Base-by-base conservation (phyloP, 805 yeast species). In the Wickerhamiella slavikovae region DNA sequence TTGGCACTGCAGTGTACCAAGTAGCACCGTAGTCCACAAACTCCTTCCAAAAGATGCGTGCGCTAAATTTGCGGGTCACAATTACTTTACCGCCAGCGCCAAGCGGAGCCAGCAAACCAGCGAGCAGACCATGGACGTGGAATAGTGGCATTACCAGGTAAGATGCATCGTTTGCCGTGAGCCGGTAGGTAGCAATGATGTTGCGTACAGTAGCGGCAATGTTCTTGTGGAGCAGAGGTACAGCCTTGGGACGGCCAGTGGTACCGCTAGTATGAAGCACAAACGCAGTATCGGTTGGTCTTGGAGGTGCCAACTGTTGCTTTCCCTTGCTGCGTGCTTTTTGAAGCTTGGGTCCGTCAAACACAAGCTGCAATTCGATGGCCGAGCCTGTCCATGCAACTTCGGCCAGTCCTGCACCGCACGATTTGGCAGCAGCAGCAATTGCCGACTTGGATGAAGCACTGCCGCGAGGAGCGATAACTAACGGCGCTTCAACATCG, bases 1-100 rank as follows among this genome's bases (percentile, higher is more conserved):
- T 73, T 27, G 83, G 82, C 4, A 73, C 83, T 7, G 78, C 76
- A 30, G 77, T 67, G 48, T 71, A 73, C 83, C 83, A 73, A 33
- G 54, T 69, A 30, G 75, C 73, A 5, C 50, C 40, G 44, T 59
- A 55, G 5, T 40, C 38, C 30, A 52, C 49, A 40, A 67, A 72
- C 32, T 73, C 69, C 7, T 47, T 34, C 76, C 79, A 73, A 49
- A 73, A 73, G 11, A 43, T 48, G 18, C 54, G 48, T 3, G 82
- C 79, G 17, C 73, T 62, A 48, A 73, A 73, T 43, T 51, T 57
- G 12, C 58, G 43, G n/a, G 82, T 77, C 15, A 73, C 54, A n/a
- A 73, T 61, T 2, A 58, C 68, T 0, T 68, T 47, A 16, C 78
- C 78, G 13, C 69, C 71, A 1, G 71, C 55, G 15, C 64, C 57